Conservation (phyloP, 306 rosid genomes). For the Vigna nakashimae region DNA sequence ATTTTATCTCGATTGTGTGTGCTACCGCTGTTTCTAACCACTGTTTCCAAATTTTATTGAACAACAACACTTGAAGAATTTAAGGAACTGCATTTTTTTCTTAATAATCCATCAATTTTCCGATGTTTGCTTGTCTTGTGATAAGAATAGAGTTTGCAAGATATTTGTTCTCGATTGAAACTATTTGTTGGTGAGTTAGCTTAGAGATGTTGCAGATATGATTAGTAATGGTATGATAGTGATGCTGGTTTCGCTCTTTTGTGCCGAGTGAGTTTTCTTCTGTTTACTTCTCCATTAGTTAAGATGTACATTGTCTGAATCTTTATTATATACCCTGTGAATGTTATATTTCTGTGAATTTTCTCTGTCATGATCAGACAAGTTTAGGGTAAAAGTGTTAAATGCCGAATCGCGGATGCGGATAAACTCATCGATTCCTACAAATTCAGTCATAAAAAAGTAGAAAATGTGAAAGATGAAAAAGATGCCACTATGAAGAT, state of each 20-base stretch:
- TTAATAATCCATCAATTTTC: not conserved
- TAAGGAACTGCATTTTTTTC: not conserved
- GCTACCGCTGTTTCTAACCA: not conserved
- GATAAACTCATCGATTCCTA: too few species aligned
- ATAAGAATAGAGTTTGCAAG: not conserved
- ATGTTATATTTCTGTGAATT: not conserved
- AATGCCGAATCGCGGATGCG: too few species aligned
- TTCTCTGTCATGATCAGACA: not conserved
- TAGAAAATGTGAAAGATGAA: too few species aligned
- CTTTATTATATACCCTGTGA: not conserved
- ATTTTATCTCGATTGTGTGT: not conserved
- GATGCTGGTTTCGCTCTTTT: slow-evolving; percentile 26
- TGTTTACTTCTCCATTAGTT: not conserved
- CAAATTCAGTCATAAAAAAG: too few species aligned
- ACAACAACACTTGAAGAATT: not conserved
- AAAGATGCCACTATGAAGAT: too few species aligned
- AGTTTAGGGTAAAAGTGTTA: not conserved
- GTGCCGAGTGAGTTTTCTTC: slow-evolving; percentile 3
- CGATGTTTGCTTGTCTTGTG: not conserved
- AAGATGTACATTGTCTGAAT: not conserved
- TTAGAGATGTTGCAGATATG: not conserved
- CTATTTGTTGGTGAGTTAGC: slow-evolving; percentile 10
- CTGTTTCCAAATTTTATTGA: not conserved
- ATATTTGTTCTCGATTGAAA: not conserved
- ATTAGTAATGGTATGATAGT: not conserved